Percentiles rank a stretch among this genome's conserved stretches.
phyloP scores from a whole-genome alignment of 768 basidiomycete genomes.

The Psilocybe cubensis region DNA sequence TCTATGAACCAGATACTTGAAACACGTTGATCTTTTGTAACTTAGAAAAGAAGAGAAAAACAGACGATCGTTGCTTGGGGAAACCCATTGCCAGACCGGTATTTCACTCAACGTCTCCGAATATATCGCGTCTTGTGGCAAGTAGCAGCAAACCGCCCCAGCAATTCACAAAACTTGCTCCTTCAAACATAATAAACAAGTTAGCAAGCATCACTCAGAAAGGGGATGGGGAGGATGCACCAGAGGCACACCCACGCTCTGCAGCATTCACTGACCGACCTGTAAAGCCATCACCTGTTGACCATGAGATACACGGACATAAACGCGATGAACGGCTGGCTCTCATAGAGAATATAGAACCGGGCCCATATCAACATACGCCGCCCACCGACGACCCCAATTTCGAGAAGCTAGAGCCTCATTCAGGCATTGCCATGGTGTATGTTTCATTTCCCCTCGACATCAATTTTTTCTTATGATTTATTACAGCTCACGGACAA shows the following conservation, averaged over 20 bases:
- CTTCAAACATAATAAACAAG: constrained; percentile 57
- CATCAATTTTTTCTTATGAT: constrained; percentile 1
- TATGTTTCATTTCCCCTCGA: constrained; percentile 42
- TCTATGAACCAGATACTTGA: background rate
- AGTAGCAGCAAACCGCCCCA: constrained; percentile 7
- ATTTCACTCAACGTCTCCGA: constrained; percentile 13
- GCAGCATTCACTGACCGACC: constrained; percentile 41
- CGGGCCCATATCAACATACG: constrained; percentile 79
- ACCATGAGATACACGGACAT: background rate
- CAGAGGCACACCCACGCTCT: constrained; percentile 21
- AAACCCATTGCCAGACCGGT: constrained; percentile 17
- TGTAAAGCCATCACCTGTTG: constrained; percentile 1
- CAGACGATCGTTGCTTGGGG: constrained; percentile 27
- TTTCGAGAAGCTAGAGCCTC: constrained; percentile 85
- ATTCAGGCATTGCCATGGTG: constrained; percentile 86
- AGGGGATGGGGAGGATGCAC: constrained; percentile 17
- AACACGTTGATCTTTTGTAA: background rate
- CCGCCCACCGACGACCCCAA: constrained; percentile 72
- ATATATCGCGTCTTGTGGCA: background rate
- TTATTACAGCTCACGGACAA: constrained; percentile 61
- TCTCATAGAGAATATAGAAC: constrained; percentile 74
- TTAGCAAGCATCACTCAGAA: constrained; percentile 41
- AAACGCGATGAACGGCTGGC: constrained; percentile 66
- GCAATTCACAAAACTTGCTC: constrained; percentile 38
- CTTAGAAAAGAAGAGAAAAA: constrained; percentile 47